Evolutionary conservation across 805 yeast genomes (phyloP).

Genomic region (Suhomyces xylopsoci): DNA sequence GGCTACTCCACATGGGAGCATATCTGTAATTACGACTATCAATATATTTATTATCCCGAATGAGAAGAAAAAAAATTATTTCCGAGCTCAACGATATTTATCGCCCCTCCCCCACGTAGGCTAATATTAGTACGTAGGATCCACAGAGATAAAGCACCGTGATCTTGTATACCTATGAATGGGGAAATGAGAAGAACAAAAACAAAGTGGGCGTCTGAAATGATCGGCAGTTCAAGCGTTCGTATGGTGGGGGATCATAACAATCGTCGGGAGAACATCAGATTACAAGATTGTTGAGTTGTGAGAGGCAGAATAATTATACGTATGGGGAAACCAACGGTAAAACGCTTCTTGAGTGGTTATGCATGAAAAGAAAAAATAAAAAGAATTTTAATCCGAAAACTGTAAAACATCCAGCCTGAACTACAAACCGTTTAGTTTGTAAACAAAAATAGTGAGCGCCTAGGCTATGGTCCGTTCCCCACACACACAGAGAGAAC

Average conservation of each 20-base stretch:
- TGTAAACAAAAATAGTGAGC: background rate
- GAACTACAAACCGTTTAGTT: background rate
- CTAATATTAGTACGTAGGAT: background rate
- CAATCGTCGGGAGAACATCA: background rate
- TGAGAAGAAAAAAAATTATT: background rate
- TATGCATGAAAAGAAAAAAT: background rate
- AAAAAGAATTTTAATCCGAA: background rate
- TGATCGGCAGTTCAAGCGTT: background rate
- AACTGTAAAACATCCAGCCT: background rate
- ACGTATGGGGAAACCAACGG: background rate
- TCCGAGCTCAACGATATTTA: background rate
- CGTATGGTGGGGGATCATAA: background rate
- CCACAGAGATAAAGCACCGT: background rate
- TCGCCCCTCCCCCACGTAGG: background rate
- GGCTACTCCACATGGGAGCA: background rate
- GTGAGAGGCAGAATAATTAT: background rate
- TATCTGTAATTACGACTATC: background rate
- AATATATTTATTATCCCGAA: background rate
- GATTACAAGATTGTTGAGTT: background rate
- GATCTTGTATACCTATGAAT: background rate
- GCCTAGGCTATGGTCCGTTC: background rate
- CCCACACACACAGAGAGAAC: background rate
- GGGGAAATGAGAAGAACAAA: background rate
- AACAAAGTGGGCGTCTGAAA: background rate
- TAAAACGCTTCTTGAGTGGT: background rate